phyloP scores from a whole-genome alignment of 768 basidiomycete species.

The Amanita inopinata region DNA sequence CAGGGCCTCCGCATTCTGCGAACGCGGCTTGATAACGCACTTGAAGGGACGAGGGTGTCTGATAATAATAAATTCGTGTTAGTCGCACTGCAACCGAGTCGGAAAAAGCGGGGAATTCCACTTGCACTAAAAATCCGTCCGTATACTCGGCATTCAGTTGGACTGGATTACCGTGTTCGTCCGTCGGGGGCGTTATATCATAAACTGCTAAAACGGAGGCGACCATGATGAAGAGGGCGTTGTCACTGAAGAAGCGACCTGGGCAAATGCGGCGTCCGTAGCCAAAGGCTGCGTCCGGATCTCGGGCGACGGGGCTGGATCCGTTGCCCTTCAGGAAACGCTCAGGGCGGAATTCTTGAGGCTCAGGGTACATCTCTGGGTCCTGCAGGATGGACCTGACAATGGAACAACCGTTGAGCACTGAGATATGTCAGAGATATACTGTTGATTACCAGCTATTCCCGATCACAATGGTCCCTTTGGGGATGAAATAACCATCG shows the following conservation, averaged over 20 bases:
- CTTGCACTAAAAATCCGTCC: not conserved
- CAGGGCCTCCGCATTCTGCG: not conserved
- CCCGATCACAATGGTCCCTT: conserved; percentile 20
- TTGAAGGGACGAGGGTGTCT: conserved; percentile 7
- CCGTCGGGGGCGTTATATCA: conserved; percentile 13
- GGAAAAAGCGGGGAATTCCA: not conserved
- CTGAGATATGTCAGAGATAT: not conserved
- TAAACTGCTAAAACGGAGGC: conserved; percentile 14
- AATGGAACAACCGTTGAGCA: not conserved
- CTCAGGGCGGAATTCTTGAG: conserved; percentile 21
- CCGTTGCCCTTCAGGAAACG: conserved; percentile 19
- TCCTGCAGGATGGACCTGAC: conserved; percentile 26
- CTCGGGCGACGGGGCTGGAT: conserved; percentile 10
- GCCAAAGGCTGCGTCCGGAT: conserved; percentile 15
- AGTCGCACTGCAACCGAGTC: not conserved
- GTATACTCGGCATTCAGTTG: not conserved
- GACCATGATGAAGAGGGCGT: conserved; percentile 14
- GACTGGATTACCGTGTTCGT: conserved; percentile 12
- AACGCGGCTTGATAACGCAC: conserved; percentile 7
- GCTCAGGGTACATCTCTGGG: conserved; percentile 21
- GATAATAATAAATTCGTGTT: not conserved
- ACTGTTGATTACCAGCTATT: conserved; percentile 19
- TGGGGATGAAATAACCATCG: conserved; percentile 25
- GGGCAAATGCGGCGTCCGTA: conserved; percentile 19
- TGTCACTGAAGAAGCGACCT: conserved; percentile 15